Conservation (phyloP, 495 filamentous ascomycete genomes). For the Podospora bellae-mahoneyi region DNA sequence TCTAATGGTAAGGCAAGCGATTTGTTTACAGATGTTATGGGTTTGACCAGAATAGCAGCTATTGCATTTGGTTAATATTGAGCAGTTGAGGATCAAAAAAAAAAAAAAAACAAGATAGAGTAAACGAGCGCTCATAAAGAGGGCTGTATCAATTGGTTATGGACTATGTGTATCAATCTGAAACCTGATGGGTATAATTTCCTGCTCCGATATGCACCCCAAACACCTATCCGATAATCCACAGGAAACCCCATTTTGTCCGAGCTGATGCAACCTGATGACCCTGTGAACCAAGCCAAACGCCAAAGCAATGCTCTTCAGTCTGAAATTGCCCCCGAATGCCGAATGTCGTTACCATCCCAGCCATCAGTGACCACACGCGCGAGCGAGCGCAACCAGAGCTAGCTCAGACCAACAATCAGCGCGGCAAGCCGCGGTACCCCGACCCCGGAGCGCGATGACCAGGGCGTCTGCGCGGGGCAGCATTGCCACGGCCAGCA, state of each 20-base stretch:
- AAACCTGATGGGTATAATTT: background rate
- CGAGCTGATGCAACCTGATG: background rate
- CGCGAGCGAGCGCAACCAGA: background rate
- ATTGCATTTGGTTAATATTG: background rate
- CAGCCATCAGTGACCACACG: background rate
- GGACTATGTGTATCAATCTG: background rate
- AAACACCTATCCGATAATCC: background rate
- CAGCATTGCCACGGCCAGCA: constrained; percentile 11
- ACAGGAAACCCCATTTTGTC: background rate
- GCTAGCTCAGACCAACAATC: background rate
- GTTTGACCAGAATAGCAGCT: background rate
- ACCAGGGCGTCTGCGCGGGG: background rate
- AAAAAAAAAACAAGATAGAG: background rate
- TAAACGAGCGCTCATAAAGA: background rate
- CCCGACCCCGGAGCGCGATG: background rate
- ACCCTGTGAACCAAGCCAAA: background rate
- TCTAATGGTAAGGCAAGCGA: background rate
- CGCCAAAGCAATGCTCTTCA: background rate
- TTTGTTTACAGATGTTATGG: background rate
- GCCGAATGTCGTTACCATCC: background rate
- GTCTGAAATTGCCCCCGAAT: background rate
- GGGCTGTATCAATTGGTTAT: background rate
- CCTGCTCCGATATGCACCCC: background rate
- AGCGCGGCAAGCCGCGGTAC: constrained; percentile 48
- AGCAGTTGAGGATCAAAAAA: background rate